These are phyloP conservation scores for Lactarius hengduanensis DNA, from an alignment of 768 basidiomycete genomes.

Conservation along the genomic window DNA sequence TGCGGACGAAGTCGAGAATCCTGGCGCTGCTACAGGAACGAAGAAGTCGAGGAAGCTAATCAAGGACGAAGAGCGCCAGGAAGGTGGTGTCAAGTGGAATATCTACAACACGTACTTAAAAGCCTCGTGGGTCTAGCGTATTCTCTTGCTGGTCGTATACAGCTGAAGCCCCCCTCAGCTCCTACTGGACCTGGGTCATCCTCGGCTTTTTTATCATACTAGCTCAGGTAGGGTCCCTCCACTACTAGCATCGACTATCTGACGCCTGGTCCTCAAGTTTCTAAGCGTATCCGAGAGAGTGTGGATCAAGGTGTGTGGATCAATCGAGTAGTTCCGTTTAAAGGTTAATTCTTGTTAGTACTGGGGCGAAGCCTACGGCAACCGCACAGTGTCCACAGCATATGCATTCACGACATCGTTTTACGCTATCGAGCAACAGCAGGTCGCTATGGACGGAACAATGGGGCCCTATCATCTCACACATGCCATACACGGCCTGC, in stretches of 20 bases:
- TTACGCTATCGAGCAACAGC: slow-evolving; percentile 32
- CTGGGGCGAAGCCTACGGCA: slow-evolving; percentile 66
- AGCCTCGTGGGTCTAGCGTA: slow-evolving; percentile 54
- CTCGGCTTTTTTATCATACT: slow-evolving; percentile 49
- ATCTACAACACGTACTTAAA: slow-evolving; percentile 63
- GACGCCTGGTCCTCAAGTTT: slow-evolving; percentile 34
- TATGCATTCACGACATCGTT: slow-evolving; percentile 30
- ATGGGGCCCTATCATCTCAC: slow-evolving; percentile 31
- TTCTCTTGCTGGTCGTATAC: slow-evolving; percentile 1
- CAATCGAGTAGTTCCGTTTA: not conserved
- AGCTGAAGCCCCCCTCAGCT: slow-evolving; percentile 38
- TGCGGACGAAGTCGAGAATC: slow-evolving; percentile 30
- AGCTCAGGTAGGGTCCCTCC: slow-evolving; percentile 32
- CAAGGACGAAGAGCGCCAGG: slow-evolving; percentile 79
- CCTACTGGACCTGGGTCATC: slow-evolving; percentile 66
- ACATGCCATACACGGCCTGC: slow-evolving; percentile 24
- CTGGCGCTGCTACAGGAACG: slow-evolving; percentile 34
- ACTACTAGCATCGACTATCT: not conserved
- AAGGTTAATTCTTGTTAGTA: slow-evolving; percentile 8
- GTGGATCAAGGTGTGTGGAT: slow-evolving; percentile 63
- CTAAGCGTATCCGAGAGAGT: slow-evolving; percentile 59
- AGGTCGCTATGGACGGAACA: slow-evolving; percentile 28
- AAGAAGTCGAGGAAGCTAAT: slow-evolving; percentile 74
- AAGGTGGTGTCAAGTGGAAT: slow-evolving; percentile 79
- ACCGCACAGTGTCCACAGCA: slow-evolving; percentile 17